Conservation (phyloP, 495 filamentous ascomycete genomes). For the Podospora anserina region DNA sequence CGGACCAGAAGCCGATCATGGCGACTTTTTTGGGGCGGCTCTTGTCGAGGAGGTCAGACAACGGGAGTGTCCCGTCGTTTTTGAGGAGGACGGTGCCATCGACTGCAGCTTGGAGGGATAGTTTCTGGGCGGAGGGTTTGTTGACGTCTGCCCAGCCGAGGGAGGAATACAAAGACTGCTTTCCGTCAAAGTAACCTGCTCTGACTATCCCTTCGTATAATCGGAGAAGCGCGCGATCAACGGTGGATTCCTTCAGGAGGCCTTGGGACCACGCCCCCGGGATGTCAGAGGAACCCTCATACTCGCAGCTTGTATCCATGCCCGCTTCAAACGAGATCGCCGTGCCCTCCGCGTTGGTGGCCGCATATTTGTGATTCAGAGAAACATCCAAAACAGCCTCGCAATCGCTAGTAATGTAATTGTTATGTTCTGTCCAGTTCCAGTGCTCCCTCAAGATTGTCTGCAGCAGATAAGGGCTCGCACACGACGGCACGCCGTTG, state of each 20-base stretch:
- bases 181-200: constrained; percentile 37
- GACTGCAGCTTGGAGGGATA: constrained; percentile 35
- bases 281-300: constrained; percentile 21
- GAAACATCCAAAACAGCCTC: constrained; percentile 43
- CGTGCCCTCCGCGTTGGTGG: constrained; percentile 25
- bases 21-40: constrained; percentile 33
- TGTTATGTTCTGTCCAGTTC: constrained; percentile 42
- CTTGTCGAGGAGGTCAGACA: not conserved
- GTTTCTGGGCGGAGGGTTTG: constrained; percentile 26
- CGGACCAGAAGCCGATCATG: constrained; percentile 43
- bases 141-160: constrained; percentile 28
- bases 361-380: constrained; percentile 24
- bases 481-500: constrained; percentile 47
- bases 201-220: constrained; percentile 47
- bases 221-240: constrained; percentile 25
- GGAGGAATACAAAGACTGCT: constrained; percentile 10
- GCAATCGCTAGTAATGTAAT: constrained; percentile 47
- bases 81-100: constrained; percentile 42
- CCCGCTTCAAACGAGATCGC: constrained; percentile 26
- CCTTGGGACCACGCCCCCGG: constrained; percentile 22
- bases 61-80: constrained; percentile 35
- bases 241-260: constrained; percentile 16
- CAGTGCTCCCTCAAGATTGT: constrained; percentile 46
- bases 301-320: constrained; percentile 26
- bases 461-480: constrained; percentile 40